These are phyloP conservation scores for Linnemannia elongata DNA, from an alignment of 192 early-diverging fungal species.

Conservation along the genomic window DNA sequence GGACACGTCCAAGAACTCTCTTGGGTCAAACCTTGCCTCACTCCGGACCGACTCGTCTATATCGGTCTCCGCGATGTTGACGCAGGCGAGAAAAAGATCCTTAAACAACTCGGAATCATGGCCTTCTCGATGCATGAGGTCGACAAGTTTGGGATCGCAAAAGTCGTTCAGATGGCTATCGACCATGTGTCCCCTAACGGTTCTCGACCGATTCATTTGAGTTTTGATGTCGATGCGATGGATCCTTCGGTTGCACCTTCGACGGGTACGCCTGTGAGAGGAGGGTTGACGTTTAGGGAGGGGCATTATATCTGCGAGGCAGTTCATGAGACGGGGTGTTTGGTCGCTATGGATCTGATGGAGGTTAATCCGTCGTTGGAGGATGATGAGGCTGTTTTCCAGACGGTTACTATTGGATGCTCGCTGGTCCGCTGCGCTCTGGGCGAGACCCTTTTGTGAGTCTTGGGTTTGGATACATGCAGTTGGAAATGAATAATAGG, in stretches of 20 bases:
- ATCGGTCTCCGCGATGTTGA: slow-evolving; percentile 96
- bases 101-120: slow-evolving; percentile 83
- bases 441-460: slow-evolving; percentile 75
- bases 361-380: slow-evolving; percentile 92
- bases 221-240: slow-evolving; percentile 93
- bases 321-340: slow-evolving; percentile 80
- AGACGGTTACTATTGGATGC: slow-evolving; percentile 90
- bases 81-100: slow-evolving; percentile 81
- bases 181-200: slow-evolving; percentile 83
- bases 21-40: slow-evolving; percentile 83
- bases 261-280: slow-evolving; percentile 93
- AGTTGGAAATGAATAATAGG: neutral
- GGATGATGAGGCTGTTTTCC: slow-evolving; percentile 75
- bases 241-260: slow-evolving; percentile 93
- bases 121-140: slow-evolving; percentile 95
- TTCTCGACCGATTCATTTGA: slow-evolving; percentile 83
- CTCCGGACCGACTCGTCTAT: slow-evolving; percentile 82
- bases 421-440: slow-evolving; percentile 84
- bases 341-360: slow-evolving; percentile 91
- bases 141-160: slow-evolving; percentile 90
- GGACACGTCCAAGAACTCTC: slow-evolving; percentile 67
- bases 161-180: slow-evolving; percentile 89
- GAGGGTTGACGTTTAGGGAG: slow-evolving; percentile 93
- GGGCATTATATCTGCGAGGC: slow-evolving; percentile 96
- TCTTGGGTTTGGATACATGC: neutral